These are phyloP conservation scores for Rhodofomes roseus DNA, from an alignment of 1,284 basidiomycete genomes.

Conservation along the genomic window DNA sequence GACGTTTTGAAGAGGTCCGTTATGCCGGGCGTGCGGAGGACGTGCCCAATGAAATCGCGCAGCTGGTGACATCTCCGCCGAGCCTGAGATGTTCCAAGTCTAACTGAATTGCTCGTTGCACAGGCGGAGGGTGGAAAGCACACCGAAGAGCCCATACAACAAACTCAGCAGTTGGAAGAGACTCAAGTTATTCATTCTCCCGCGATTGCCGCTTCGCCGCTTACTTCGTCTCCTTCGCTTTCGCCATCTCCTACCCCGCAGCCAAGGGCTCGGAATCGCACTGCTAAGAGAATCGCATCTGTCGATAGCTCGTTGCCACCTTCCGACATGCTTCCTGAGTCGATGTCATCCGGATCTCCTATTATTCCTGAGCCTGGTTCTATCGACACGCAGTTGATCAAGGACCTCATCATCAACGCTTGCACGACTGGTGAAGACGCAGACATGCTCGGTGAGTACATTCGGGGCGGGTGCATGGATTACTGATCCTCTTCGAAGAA, in stretches of 20 bases:
- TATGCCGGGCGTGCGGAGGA: constrained; percentile 50
- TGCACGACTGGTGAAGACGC: constrained; percentile 25
- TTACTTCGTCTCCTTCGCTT: constrained; percentile 9
- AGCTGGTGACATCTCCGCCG: constrained; percentile 41
- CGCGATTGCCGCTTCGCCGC: constrained; percentile 3
- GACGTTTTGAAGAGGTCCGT: constrained; percentile 32
- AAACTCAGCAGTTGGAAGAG: constrained; percentile 22
- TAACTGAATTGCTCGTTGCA: background rate
- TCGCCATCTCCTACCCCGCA: constrained; percentile 19
- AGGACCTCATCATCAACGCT: constrained; percentile 33
- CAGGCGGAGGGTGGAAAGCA: constrained; percentile 10
- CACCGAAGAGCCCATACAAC: constrained; percentile 8
- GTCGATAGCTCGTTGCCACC: constrained; percentile 30
- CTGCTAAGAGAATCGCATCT: background rate
- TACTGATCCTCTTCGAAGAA: constrained; percentile 26
- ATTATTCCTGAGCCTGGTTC: constrained; percentile 9
- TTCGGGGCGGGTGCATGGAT: background rate
- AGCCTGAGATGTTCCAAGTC: constrained; percentile 11
- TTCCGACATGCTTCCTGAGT: constrained; percentile 29
- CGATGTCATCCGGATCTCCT: constrained; percentile 9
- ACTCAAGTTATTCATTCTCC: constrained; percentile 26
- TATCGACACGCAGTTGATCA: constrained; percentile 40
- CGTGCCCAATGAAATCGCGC: constrained; percentile 51
- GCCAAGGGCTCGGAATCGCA: background rate
- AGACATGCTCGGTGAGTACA: constrained; percentile 42